Evolutionary conservation across 257 asterid genomes (phyloP), one percentile per base, ranked within the genome.

Genomic region (Nicotiana knightiana): DNA sequence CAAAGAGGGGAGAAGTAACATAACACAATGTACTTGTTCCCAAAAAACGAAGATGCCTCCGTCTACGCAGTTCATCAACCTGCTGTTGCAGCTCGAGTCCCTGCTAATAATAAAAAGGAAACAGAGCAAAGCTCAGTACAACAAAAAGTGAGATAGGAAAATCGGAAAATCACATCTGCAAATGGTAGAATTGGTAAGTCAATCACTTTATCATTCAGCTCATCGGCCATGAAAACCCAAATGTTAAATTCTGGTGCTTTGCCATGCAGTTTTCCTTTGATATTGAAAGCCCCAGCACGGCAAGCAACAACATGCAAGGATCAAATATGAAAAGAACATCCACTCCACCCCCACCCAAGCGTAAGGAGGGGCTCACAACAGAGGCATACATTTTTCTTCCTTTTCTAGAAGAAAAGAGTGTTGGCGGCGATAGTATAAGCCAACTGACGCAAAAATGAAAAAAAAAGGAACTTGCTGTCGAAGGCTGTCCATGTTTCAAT

Each of bases 51-150:
- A 78, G 76, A 55, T 76, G 84, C 83, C 70, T 64, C 35, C 82
- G 33, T 28, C 48, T 15, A 13, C 4, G 64, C 2, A 54, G 54
- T 82, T 46, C 88, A 79, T 86, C 82, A 88, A 63, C 80, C 71
- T 68, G 79, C 84, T 83, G 81, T 59, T 76, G 90, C 89, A 67
- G 90, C 77, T 64, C 87, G 93, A 21, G 81, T 67, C 43, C 93
- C 91, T 89, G 90, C 83, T 77, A 76, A 53, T 11, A 53, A 13
- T 15, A 84, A 53, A 58, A 59, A 61, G 79, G 11, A 13, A 53
- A 11, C 71, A 84, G 26, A 82, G 55, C 80, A 83, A 82, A 35
- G 84, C 84, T 85, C 75, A 76, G 53, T 8, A 16, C 30, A 46
- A 15, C 6, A 15, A 53, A 13, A 3, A 13, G 58, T 53, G 58